A percentile compares a stretch with the other conserved stretches of the same genome.
These are phyloP conservation scores for Pulveroboletus sp. DNA, from an alignment of 768 basidiomycete genomes.

Conservation along the genomic window DNA sequence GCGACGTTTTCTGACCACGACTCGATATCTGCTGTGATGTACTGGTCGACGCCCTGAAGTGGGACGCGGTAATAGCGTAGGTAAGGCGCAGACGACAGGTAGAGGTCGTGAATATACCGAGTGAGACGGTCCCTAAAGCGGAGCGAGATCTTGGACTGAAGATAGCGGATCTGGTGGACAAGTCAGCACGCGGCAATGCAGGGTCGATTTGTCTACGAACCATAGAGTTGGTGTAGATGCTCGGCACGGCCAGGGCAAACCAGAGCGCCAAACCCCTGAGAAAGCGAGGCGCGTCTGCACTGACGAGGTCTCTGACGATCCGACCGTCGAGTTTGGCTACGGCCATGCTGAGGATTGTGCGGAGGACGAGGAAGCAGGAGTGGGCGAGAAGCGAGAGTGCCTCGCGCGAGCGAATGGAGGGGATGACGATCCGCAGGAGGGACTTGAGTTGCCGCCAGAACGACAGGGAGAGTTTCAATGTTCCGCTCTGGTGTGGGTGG, in stretches of 20 bases:
- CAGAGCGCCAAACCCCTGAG: constrained; percentile 76
- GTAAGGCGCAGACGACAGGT: constrained; percentile 70
- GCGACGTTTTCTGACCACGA: constrained; percentile 83
- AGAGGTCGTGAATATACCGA: constrained; percentile 87
- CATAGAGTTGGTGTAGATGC: constrained; percentile 95
- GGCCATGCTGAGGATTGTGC: constrained; percentile 83
- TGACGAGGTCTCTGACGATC: constrained; percentile 85
- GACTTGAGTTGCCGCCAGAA: constrained; percentile 73
- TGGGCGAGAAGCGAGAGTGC: constrained; percentile 69
- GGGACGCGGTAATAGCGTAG: constrained; percentile 64
- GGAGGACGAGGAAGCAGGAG: constrained; percentile 76
- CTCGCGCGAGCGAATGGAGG: constrained; percentile 61
- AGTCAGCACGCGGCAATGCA: neutral
- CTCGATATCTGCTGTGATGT: constrained; percentile 89
- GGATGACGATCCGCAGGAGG: constrained; percentile 68
- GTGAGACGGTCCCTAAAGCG: constrained; percentile 82
- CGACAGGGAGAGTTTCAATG: constrained; percentile 55
- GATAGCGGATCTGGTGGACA: constrained; percentile 67
- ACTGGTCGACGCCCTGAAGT: constrained; percentile 81
- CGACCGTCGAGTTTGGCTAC: constrained; percentile 87
- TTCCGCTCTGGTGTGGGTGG: constrained; percentile 31
- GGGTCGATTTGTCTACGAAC: constrained; percentile 32
- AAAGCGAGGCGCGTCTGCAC: constrained; percentile 82
- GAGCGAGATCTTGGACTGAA: constrained; percentile 82
- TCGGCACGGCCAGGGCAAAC: constrained; percentile 88